A percentile compares a stretch with the other conserved stretches of the same genome.
Evolutionary conservation across 306 rosid genomes (phyloP).

Genomic region (Vigna trinervia): DNA sequence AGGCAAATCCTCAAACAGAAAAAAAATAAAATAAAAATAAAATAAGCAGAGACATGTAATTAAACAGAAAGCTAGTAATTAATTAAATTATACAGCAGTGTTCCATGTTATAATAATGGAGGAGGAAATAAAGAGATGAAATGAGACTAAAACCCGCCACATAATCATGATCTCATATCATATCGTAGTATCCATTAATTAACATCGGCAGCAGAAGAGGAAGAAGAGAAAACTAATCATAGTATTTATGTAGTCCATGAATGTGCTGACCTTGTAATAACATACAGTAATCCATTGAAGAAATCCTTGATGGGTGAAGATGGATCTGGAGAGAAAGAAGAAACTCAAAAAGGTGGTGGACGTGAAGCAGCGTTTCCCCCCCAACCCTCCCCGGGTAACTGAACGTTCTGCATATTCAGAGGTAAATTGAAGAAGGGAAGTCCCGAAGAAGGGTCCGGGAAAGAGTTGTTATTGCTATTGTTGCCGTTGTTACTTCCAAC

Average conservation of each 20-base stretch:
- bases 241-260: constrained; percentile 43
- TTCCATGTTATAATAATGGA: constrained; percentile 33
- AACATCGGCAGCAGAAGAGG: constrained; percentile 23
- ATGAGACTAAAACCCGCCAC: constrained; percentile 38
- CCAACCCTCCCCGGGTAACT: constrained; percentile 77
- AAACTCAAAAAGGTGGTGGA: constrained; percentile 54
- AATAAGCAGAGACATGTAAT: not conserved
- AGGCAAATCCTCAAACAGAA: constrained; percentile 45
- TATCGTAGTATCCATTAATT: not conserved
- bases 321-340: not conserved
- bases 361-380: constrained; percentile 56
- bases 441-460: constrained; percentile 88
- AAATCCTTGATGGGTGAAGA: not conserved
- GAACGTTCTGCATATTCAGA: constrained; percentile 85
- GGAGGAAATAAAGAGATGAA: constrained; percentile 41
- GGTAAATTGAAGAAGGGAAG: constrained; percentile 93
- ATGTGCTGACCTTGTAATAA: constrained; percentile 63
- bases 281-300: not conserved
- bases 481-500: constrained; percentile 34
- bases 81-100: not conserved
- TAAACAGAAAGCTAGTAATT: not conserved
- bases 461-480: constrained; percentile 46
- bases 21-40: not conserved
- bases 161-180: constrained; percentile 7
- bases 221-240: constrained; percentile 8